phyloP scores from a whole-genome alignment of 495 filamentous ascomycete genomes.

The Penicillium flavigenum region DNA sequence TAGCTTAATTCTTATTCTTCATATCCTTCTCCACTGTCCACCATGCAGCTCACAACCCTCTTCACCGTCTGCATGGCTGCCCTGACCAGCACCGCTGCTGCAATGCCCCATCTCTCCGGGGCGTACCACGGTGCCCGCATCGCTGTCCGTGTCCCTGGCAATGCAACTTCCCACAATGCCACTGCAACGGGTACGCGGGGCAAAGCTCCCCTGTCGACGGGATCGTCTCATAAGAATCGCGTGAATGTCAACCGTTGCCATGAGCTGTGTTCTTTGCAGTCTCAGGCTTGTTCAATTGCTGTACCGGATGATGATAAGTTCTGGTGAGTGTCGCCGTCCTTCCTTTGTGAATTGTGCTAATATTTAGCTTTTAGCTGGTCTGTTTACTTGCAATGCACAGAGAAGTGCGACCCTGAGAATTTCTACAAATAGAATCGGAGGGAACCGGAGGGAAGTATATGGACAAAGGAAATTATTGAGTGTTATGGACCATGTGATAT shows the following conservation, averaged over 20 bases:
- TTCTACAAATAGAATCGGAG: slow-evolving; percentile 6
- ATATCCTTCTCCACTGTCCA: neutral
- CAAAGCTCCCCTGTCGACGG: slow-evolving; percentile 17
- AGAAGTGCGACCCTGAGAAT: slow-evolving; percentile 24
- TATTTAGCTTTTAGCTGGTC: slow-evolving; percentile 17
- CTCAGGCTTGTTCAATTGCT: slow-evolving; percentile 31
- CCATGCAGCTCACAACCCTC: slow-evolving; percentile 28
- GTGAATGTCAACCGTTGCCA: slow-evolving; percentile 26
- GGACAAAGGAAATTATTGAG: neutral
- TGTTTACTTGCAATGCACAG: slow-evolving; percentile 25
- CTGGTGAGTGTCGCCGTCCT: slow-evolving; percentile 23
- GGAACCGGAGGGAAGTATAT: neutral
- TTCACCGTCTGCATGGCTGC: slow-evolving; percentile 22
- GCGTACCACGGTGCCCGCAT: slow-evolving; percentile 23
- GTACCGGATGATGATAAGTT: slow-evolving; percentile 31
- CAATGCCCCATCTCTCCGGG: slow-evolving; percentile 24
- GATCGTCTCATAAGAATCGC: slow-evolving; percentile 14
- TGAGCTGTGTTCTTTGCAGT: slow-evolving; percentile 30
- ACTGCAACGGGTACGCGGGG: slow-evolving; percentile 20
- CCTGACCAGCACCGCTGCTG: slow-evolving; percentile 24
- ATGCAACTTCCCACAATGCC: slow-evolving; percentile 22
- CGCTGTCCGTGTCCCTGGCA: slow-evolving; percentile 19
- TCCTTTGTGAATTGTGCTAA: neutral
- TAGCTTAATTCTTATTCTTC: neutral
- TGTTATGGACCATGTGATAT: slow-evolving; percentile 8